A percentile compares a stretch with the other conserved stretches of the same genome.
Evolutionary conservation across 257 asterid species (phyloP).

Genomic region (Parsonsia alboflavescens): DNA sequence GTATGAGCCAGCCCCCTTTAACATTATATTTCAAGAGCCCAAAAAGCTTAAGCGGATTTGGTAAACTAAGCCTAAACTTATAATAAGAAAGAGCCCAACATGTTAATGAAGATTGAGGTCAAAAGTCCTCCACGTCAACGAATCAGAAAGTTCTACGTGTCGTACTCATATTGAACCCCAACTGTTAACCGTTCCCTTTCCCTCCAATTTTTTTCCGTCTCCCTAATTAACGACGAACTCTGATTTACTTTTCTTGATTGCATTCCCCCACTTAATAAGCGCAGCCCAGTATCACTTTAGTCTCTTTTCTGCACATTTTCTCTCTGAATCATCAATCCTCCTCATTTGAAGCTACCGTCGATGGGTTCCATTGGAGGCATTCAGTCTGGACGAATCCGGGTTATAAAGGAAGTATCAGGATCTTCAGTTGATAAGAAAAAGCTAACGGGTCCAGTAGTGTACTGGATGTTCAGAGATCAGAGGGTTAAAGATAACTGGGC

Average conservation of each 20-base stretch:
- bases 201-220: conserved; percentile 47
- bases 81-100: too few species aligned
- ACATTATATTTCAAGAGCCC: background rate
- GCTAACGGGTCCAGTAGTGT: conserved; percentile 72
- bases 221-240: background rate
- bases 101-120: too few species aligned
- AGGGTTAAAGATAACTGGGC: conserved; percentile 95
- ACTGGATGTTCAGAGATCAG: conserved; percentile 99
- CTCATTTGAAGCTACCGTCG: background rate
- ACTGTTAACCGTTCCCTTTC: conserved; percentile 45
- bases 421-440: conserved; percentile 16
- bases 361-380: conserved; percentile 51
- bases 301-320: background rate
- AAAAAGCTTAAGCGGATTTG: background rate
- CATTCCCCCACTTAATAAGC: conserved; percentile 2
- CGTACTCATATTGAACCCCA: conserved; percentile 50
- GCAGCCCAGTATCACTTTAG: conserved; percentile 23
- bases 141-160: conserved; percentile 48
- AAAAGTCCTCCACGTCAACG: conserved; percentile 11
- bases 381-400: conserved; percentile 69
- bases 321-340: background rate
- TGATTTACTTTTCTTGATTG: background rate
- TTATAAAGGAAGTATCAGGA: conserved; percentile 42
- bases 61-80: background rate
- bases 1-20: too few species aligned